These are phyloP conservation scores for Aspergillus ibericus DNA, from an alignment of 2,329 filamentous ascomycete genomes.

Conservation along the genomic window DNA sequence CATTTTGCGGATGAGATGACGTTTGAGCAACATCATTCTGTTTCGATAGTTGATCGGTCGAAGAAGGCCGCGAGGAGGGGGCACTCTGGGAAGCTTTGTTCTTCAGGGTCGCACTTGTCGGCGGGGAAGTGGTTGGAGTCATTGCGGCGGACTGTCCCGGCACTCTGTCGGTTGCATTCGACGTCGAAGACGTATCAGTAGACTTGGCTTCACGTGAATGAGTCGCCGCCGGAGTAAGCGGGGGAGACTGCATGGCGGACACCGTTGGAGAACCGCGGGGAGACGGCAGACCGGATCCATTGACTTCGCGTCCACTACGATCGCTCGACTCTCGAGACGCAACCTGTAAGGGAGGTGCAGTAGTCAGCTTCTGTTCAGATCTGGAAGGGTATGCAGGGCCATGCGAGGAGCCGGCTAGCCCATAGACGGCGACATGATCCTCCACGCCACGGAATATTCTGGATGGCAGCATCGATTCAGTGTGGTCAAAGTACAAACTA, in stretches of 20 bases:
- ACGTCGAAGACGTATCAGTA: conserved; percentile 33
- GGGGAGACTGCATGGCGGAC: conserved; percentile 79
- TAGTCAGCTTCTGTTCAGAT: conserved; percentile 11
- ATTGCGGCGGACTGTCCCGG: conserved; percentile 40
- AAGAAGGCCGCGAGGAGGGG: conserved; percentile 42
- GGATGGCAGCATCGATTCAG: background rate
- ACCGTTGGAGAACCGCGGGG: conserved; percentile 66
- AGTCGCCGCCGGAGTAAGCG: conserved; percentile 82
- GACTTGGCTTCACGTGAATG: conserved; percentile 55
- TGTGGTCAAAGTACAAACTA: conserved; percentile 11
- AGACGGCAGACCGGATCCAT: conserved; percentile 64
- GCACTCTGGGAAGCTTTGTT: conserved; percentile 33
- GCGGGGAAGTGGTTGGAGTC: conserved; percentile 57
- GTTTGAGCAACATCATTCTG: conserved; percentile 47
- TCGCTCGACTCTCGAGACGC: conserved; percentile 60
- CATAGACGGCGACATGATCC: background rate
- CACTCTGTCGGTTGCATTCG: conserved; percentile 34
- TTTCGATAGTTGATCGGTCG: conserved; percentile 43
- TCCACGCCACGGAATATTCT: background rate
- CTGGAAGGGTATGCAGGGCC: conserved; percentile 2
- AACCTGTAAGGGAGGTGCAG: conserved; percentile 29
- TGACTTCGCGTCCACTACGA: conserved; percentile 57
- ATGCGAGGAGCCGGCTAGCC: background rate
- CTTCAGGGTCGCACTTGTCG: conserved; percentile 37
- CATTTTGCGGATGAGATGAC: conserved; percentile 44